Conservation (phyloP, 148 eudicot species). For the Fagopyrum esculentum region DNA sequence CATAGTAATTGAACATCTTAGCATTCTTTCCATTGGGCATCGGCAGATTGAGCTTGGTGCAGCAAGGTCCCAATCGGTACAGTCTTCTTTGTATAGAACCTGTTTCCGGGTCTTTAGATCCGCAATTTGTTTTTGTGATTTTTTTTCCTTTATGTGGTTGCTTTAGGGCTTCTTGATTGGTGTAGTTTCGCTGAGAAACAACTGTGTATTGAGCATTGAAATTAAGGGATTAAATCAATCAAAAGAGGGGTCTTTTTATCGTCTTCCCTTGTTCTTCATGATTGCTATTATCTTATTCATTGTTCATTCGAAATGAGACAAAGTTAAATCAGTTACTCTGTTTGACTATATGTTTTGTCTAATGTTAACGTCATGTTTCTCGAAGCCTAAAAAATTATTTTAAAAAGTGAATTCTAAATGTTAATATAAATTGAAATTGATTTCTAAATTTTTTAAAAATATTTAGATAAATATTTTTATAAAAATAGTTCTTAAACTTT, state of each 20-base stretch:
- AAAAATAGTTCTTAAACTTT: too few species aligned
- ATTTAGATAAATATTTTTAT: too few species aligned
- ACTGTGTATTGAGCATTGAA: background rate
- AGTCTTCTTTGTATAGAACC: constrained; percentile 5
- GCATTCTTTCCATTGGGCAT: background rate
- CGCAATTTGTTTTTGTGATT: background rate
- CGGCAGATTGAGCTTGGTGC: background rate
- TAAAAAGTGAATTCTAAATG: too few species aligned
- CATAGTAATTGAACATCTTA: background rate
- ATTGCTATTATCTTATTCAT: background rate
- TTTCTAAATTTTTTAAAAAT: too few species aligned
- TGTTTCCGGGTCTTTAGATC: constrained; percentile 1
- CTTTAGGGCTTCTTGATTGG: background rate
- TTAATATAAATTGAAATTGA: too few species aligned
- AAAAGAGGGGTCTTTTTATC: background rate
- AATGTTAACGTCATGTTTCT: too few species aligned
- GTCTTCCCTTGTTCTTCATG: background rate
- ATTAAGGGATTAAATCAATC: background rate
- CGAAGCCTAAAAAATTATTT: too few species aligned
- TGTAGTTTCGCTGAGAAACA: background rate
- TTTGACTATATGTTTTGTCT: too few species aligned
- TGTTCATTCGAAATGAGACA: too few species aligned
- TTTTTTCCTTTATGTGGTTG: too few species aligned
- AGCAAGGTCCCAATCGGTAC: background rate
- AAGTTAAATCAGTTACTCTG: too few species aligned